Evolutionary conservation across 305 asterid genomes (phyloP), one percentile per base, ranked within the genome.

Genomic region (Fraxinus sp.): DNA sequence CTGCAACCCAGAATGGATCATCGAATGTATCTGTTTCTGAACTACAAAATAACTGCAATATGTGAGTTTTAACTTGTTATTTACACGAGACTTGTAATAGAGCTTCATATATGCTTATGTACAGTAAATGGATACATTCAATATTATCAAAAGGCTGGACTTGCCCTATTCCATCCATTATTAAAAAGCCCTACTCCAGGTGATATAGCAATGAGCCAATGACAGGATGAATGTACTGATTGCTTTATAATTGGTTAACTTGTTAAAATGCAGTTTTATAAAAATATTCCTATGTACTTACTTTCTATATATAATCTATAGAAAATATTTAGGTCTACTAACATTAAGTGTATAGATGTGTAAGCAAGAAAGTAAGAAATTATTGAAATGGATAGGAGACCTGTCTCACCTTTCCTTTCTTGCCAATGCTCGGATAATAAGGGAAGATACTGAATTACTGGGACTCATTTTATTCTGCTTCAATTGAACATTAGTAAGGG

Each of bases 1-100:
- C 84, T 83, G 82, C 88, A 13, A 80, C 89, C 3, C 89, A 82
- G 39, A 85, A 83, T 78, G 84, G 85, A 3, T 84, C 90, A 14
- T 20, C 88, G 7, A 82, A 78, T 70, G 55, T 41, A 9, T 62
- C 89, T 59, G 82, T 82, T 73, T 75, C 82, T 3, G 92, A 87
- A 62, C 71, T 87, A 52, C 87, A 82, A 79, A 83, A 75, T 78
- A 86, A 70, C 79, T 80, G 86, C 49, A 85, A 90, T 55, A 81
- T 79, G 93, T 87, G 83, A 80, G 93, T 85, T 59, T 28, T 26
- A 76, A 16, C 10, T n/a, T 66, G 74, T 66, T 26, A 28, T 62
- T 22, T 62, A 62, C 71, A 62, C 1, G 3, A 8, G 71, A 8
- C 71, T 18, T 62, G 74, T 66, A 62, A 62, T 62, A 11, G 74